phyloP scores from a whole-genome alignment of 2,329 filamentous ascomycete genomes.

The Niveomyces coronatus region DNA sequence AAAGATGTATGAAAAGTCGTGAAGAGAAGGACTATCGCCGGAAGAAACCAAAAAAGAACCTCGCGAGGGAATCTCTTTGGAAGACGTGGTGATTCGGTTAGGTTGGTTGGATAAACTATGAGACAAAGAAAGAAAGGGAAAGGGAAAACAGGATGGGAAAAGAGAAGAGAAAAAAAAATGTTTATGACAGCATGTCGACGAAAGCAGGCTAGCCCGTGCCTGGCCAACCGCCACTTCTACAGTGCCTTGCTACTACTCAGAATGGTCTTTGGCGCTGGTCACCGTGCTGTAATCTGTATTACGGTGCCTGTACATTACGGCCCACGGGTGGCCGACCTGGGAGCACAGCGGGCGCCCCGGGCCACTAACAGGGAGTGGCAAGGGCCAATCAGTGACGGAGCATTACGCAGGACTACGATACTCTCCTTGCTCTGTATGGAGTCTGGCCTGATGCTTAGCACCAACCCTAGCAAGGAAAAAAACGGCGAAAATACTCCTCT shows the following conservation, averaged over 20 bases:
- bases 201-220: constrained; percentile 10
- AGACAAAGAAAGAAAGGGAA: constrained; percentile 14
- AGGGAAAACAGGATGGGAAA: constrained; percentile 13
- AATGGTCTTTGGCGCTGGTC: no score
- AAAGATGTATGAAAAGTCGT: constrained; percentile 11
- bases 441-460: no score
- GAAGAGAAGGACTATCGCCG: no score
- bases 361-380: not conserved
- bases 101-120: constrained; percentile 11
- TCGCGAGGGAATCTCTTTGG: constrained; percentile 11
- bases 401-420: constrained; percentile 21
- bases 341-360: constrained; percentile 17
- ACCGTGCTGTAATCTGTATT: no score
- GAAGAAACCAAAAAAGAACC: constrained; percentile 14
- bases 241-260: no score
- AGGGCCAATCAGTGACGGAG: constrained; percentile 26
- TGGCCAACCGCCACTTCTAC: constrained; percentile 5
- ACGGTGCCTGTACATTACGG: no score
- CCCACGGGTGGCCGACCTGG: no score
- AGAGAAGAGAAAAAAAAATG: constrained; percentile 22
- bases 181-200: constrained; percentile 32
- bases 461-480: no score
- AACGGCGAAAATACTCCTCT: no score
- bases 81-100: constrained; percentile 2
- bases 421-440: not conserved